Percentiles rank a stretch among this genome's conserved stretches.
Conservation (phyloP, 495 filamentous ascomycete species). For the Pyrenula aspistea region DNA sequence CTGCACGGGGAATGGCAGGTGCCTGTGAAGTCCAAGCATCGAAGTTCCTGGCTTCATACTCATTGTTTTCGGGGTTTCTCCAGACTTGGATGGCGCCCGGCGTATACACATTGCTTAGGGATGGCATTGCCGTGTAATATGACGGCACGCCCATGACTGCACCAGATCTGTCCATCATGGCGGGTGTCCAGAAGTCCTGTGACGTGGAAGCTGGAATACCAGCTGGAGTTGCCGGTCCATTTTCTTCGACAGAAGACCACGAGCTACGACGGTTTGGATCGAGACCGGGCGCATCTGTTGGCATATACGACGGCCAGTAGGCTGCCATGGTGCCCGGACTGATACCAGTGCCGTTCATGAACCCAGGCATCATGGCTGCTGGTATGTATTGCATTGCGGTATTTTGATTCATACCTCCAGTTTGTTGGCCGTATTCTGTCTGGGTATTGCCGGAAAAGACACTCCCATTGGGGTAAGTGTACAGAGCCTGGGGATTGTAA, state of each 20-base stretch:
- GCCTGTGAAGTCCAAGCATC: conserved; percentile 59
- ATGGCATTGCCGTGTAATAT: background rate
- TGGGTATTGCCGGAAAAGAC: background rate
- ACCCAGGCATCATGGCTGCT: background rate
- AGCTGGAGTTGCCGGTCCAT: conserved; percentile 44
- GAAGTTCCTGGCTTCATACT: conserved; percentile 51
- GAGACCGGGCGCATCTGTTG: conserved; percentile 42
- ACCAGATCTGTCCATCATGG: background rate
- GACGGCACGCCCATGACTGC: background rate
- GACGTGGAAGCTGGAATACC: background rate
- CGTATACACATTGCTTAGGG: background rate
- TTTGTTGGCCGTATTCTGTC: background rate
- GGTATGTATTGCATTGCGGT: background rate
- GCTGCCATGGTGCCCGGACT: background rate
- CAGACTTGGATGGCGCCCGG: background rate
- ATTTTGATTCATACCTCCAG: background rate
- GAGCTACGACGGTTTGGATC: conserved; percentile 47
- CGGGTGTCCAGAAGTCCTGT: background rate
- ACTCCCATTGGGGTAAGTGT: background rate
- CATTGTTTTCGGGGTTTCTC: conserved; percentile 17
- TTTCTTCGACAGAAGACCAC: conserved; percentile 59
- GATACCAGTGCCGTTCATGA: background rate
- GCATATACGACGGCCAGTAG: conserved; percentile 5
- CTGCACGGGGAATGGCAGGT: conserved; percentile 75
- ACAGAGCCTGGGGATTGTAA: background rate